Evolutionary conservation across 2,329 filamentous ascomycete genomes (phyloP).

Genomic region (Fusarium sp.): DNA sequence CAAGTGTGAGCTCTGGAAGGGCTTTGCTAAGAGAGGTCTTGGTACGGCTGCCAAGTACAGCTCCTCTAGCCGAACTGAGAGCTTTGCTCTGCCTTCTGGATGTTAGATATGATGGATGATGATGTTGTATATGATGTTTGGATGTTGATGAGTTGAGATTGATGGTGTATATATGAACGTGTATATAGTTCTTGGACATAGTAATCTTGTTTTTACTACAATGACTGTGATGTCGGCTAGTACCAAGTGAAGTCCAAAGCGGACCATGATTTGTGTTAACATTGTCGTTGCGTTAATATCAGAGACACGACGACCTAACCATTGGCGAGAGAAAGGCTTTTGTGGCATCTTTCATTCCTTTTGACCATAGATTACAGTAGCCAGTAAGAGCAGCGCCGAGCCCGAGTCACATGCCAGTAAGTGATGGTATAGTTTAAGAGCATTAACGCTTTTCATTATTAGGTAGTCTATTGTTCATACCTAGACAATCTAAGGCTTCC

Average conservation of each 20-base stretch:
- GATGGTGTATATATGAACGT: background rate
- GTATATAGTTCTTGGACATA: slow-evolving; percentile 1
- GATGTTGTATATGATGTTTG: background rate
- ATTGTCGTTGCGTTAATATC: too few species aligned
- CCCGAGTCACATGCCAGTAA: background rate
- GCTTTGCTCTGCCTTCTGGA: slow-evolving; percentile 44
- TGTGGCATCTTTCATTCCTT: too few species aligned
- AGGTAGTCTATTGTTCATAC: background rate
- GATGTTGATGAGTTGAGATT: background rate
- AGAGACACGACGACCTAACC: too few species aligned
- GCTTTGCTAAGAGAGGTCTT: slow-evolving; percentile 67
- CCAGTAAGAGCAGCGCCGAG: background rate
- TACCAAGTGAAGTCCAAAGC: too few species aligned
- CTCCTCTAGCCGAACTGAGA: slow-evolving; percentile 46
- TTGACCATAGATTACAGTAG: too few species aligned
- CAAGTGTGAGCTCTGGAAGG: slow-evolving; percentile 64
- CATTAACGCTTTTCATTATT: background rate
- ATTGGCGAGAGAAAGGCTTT: too few species aligned
- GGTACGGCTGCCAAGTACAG: slow-evolving; percentile 53
- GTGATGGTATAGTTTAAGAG: background rate
- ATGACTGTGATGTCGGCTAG: too few species aligned
- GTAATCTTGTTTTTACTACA: background rate
- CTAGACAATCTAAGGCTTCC: slow-evolving; percentile 2
- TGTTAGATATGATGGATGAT: slow-evolving; percentile 31
- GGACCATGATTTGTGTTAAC: too few species aligned